phyloP scores from a whole-genome alignment of 768 basidiomycete genomes.

The Lactarius quietus region DNA sequence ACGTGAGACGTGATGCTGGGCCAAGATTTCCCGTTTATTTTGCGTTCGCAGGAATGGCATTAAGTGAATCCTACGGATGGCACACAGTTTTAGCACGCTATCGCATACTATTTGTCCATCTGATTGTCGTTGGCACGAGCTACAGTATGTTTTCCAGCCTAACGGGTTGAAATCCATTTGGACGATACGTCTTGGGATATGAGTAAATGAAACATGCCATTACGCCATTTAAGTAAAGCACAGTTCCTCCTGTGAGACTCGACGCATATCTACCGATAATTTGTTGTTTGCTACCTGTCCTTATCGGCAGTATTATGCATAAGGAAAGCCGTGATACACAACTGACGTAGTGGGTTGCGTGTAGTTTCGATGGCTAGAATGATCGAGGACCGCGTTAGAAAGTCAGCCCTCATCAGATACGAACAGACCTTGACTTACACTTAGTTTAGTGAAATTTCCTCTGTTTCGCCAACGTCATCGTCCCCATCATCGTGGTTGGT shows the following conservation, averaged over 20 bases:
- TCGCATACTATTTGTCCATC: slow-evolving; percentile 66
- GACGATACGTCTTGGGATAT: neutral
- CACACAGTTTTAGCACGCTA: slow-evolving; percentile 46
- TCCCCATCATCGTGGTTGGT: slow-evolving; percentile 50
- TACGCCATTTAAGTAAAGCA: neutral
- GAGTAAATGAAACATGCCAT: neutral
- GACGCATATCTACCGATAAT: neutral
- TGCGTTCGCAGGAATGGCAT: slow-evolving; percentile 60
- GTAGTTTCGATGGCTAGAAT: neutral
- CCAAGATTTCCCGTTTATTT: slow-evolving; percentile 50
- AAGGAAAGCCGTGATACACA: neutral
- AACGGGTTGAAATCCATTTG: neutral
- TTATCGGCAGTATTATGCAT: neutral
- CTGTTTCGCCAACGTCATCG: slow-evolving; percentile 77
- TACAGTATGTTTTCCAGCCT: neutral
- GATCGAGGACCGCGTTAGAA: neutral
- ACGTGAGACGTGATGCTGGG: slow-evolving; percentile 56
- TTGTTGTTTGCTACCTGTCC: neutral
- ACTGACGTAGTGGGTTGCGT: neutral
- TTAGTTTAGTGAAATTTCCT: slow-evolving; percentile 50
- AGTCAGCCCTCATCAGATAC: neutral
- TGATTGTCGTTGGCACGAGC: slow-evolving; percentile 78
- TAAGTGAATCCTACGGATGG: slow-evolving; percentile 56
- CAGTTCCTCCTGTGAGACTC: neutral
- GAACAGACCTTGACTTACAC: neutral